Evolutionary conservation across 352 stramenopile species (phyloP).

Genomic region (Pythium utonaiense): DNA sequence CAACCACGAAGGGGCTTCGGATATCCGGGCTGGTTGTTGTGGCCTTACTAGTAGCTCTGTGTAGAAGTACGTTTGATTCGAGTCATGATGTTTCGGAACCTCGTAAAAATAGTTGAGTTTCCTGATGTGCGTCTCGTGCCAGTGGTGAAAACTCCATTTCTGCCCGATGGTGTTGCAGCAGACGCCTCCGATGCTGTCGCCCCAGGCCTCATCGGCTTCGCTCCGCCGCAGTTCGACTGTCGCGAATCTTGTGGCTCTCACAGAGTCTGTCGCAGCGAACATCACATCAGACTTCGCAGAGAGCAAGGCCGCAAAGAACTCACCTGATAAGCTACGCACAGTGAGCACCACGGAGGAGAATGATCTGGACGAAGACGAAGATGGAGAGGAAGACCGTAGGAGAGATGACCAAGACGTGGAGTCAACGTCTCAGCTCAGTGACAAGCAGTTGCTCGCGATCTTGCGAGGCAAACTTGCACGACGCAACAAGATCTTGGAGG

Average conservation of each 20-base stretch:
- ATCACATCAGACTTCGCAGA: neutral
- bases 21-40: too few relatives aligned
- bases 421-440: conserved; percentile 29
- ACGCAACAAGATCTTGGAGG: conserved; percentile 69
- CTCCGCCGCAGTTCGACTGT: conserved; percentile 1
- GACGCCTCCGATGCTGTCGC: neutral
- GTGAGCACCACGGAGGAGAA: neutral
- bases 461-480: conserved; percentile 59
- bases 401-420: conserved; percentile 34
- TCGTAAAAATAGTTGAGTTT: neutral
- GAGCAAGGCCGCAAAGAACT: neutral
- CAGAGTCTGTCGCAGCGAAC: neutral
- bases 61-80: too few relatives aligned
- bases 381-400: conserved; percentile 3
- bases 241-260: neutral
- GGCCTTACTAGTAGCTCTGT: too few relatives aligned
- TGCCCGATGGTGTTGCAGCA: neutral
- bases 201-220: neutral
- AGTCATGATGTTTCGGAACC: neutral
- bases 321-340: neutral
- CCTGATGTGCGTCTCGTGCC: neutral
- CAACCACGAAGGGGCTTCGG: too few relatives aligned
- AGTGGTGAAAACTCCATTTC: neutral
- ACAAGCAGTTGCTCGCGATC: conserved; percentile 58
- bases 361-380: neutral